These are phyloP conservation scores for Lanmaoa pseudosensibilis DNA, from an alignment of 768 basidiomycete genomes.

Conservation along the genomic window DNA sequence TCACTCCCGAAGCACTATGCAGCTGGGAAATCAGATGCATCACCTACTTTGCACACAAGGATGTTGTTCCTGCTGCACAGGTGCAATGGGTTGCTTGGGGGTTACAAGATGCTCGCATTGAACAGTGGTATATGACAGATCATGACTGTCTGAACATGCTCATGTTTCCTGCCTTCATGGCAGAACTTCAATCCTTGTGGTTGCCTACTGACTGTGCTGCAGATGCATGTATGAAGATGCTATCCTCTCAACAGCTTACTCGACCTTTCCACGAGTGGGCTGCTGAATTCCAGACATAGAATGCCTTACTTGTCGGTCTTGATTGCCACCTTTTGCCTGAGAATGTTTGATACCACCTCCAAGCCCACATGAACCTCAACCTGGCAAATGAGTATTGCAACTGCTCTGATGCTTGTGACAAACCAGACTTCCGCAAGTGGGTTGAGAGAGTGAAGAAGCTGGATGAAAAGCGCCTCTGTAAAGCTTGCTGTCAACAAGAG, in stretches of 20 bases:
- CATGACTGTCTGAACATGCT: background rate
- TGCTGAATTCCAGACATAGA: background rate
- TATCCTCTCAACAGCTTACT: background rate
- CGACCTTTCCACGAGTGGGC: background rate
- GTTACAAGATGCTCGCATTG: background rate
- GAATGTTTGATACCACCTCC: background rate
- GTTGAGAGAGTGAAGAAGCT: background rate
- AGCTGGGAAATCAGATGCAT: slow-evolving; percentile 2
- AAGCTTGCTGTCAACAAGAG: background rate
- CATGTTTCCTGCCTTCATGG: slow-evolving; percentile 3
- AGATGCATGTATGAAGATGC: background rate
- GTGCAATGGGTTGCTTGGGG: slow-evolving; percentile 6
- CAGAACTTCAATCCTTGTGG: background rate
- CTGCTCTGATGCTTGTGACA: background rate
- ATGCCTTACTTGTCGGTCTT: background rate
- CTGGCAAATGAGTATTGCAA: background rate
- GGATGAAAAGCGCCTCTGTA: background rate
- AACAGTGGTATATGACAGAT: slow-evolving; percentile 10
- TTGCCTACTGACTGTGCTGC: slow-evolving; percentile 3
- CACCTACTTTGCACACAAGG: background rate
- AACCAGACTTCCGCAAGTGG: background rate
- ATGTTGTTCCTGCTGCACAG: background rate
- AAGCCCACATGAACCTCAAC: background rate
- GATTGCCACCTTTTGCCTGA: background rate
- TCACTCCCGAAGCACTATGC: background rate